These are phyloP conservation scores for Rugonectria rugulosa DNA, from an alignment of 2,329 filamentous ascomycete genomes.

Conservation along the genomic window DNA sequence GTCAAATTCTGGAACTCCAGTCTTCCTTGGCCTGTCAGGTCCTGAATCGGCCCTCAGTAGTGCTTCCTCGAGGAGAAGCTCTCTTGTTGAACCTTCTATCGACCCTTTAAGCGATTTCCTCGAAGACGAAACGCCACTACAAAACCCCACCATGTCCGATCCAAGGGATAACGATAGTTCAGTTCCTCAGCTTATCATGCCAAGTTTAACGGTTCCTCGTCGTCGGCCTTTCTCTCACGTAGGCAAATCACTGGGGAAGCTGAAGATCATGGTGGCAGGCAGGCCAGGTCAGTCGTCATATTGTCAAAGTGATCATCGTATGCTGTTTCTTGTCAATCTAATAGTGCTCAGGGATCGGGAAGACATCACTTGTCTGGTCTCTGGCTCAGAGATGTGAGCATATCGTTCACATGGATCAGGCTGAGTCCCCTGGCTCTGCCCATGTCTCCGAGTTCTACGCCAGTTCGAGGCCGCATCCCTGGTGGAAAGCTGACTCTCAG, in stretches of 20 bases:
- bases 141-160: slow-evolving; percentile 26
- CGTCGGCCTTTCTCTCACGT: slow-evolving; percentile 88
- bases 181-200: slow-evolving; percentile 92
- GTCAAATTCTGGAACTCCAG: slow-evolving; percentile 40
- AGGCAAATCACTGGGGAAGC: slow-evolving; percentile 81
- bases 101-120: slow-evolving; percentile 39
- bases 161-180: slow-evolving; percentile 30
- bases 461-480: slow-evolving; percentile 83
- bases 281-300: slow-evolving; percentile 67
- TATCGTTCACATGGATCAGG: slow-evolving; percentile 89
- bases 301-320: no score
- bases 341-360: slow-evolving; percentile 75
- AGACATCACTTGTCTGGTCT: slow-evolving; percentile 87
- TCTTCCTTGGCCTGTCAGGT: slow-evolving; percentile 36
- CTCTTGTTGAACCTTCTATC: slow-evolving; percentile 54
- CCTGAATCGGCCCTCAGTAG: slow-evolving; percentile 52
- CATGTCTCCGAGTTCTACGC: slow-evolving; percentile 74
- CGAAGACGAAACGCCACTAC: slow-evolving; percentile 24
- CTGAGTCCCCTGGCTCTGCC: slow-evolving; percentile 45
- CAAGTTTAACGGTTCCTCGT: slow-evolving; percentile 89
- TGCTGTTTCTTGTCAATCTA: no score
- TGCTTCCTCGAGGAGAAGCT: slow-evolving; percentile 60
- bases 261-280: slow-evolving; percentile 90
- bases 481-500: slow-evolving; percentile 87
- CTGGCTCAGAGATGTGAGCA: slow-evolving; percentile 88